These are phyloP conservation scores for Pseudogymnoascus sp. DNA, from an alignment of 2,329 filamentous ascomycete species.

Conservation along the genomic window DNA sequence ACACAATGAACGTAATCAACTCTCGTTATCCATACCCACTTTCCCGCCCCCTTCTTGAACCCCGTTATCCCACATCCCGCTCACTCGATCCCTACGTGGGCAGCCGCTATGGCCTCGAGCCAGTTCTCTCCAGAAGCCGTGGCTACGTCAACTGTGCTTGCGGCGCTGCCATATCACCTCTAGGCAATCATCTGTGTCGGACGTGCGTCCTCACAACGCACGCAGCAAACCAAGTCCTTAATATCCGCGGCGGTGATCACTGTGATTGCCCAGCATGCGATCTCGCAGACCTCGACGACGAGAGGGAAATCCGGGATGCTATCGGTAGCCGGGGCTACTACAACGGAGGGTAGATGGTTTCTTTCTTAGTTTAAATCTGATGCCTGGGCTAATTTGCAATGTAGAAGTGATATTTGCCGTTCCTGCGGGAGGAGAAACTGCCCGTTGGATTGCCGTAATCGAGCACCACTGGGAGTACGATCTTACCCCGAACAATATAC, in stretches of 20 bases:
- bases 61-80: constrained; percentile 1
- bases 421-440: constrained; percentile 3
- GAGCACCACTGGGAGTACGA: neutral
- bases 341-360: neutral
- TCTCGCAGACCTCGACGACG: neutral
- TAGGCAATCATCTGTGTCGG: constrained; percentile 6
- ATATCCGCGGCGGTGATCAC: constrained; percentile 7
- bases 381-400: neutral
- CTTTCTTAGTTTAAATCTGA: neutral
- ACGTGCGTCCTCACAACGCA: constrained; percentile 8
- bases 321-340: neutral
- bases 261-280: constrained; percentile 6
- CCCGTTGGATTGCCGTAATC: constrained; percentile 5
- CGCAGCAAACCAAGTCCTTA: constrained; percentile 9
- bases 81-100: neutral
- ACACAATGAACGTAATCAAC: constrained; percentile 10
- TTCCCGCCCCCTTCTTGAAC: neutral
- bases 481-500: neutral
- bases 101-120: neutral
- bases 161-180: neutral
- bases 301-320: neutral
- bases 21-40: constrained; percentile 4
- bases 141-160: constrained; percentile 2
- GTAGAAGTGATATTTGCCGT: constrained; percentile 8
- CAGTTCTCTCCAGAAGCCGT: neutral